Base-by-base conservation (phyloP, 2,329 filamentous ascomycete genomes). In the Penicillium sp. region DNA sequence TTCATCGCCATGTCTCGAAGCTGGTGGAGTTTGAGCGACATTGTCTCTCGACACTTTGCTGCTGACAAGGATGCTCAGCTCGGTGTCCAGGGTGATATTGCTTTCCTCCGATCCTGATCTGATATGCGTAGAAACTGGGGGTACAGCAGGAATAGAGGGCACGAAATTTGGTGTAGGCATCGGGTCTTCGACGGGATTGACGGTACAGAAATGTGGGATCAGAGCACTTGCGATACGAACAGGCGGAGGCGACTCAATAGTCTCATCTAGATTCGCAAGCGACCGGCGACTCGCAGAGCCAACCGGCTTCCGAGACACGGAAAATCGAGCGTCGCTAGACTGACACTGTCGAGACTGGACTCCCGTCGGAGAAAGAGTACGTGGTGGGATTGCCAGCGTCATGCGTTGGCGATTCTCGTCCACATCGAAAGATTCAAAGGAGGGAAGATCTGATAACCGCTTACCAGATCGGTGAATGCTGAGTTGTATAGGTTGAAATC, bases 391-490 rank as follows among this genome's bases (percentile, higher is more conserved):
- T 13, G 64, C 49, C 16, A 63, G 68, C 61, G 65, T 71, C 68
- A 61, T 69, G 60, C 25, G 68, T n/a, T 68, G 59, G 61, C 16
- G 58, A 35, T 60, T 62, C 1, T 72, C 71, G 1, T 73, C 71
- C 16, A 79, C 61, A n/a, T 72, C 71, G 51, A 79, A 76, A 2
- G 70, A 56, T 19, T 76, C 74, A 61, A 83, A 83, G 26, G 71
- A 71, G 22, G 80, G 80, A 33, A 83, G 71, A 59, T 79, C 74
- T 30, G 80, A 79, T 14, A 82, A 68, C 59, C 74, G 72, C 66
- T 80, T 79, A 42, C 75, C 75, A n/a, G 77, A 73, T 55, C 73
- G 68, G 66, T 81, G 76, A 56, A 83, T 81, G 65, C 75, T 82
- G 51, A 82, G 71, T 67, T 82, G 76, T n/a, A 82, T 70, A 4